Evolutionary conservation across 257 asterid genomes (phyloP).

Genomic region (Parsonsia alboflavescens): DNA sequence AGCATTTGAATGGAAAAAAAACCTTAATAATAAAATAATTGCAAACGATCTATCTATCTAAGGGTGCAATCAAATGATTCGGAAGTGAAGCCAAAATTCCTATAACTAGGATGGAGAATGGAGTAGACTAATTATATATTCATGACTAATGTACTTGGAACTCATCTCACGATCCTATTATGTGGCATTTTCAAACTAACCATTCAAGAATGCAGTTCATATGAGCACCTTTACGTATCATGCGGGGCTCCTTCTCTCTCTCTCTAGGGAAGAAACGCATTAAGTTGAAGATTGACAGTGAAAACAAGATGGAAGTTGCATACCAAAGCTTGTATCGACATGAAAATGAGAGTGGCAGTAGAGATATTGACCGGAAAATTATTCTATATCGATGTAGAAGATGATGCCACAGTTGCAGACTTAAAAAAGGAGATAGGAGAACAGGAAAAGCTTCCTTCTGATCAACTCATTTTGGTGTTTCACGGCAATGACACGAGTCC

Average conservation of each 20-base stretch:
- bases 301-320: background rate
- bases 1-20: no score
- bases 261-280: background rate
- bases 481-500: constrained; percentile 15
- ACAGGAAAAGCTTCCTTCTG: constrained; percentile 46
- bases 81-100: no score
- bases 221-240: constrained; percentile 20
- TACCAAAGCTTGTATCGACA: background rate
- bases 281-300: background rate
- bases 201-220: constrained; percentile 24
- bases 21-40: no score
- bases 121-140: no score
- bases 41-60: no score
- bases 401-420: constrained; percentile 44
- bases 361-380: constrained; percentile 57
- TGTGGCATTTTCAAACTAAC: constrained; percentile 26
- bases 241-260: constrained; percentile 10
- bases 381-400: constrained; percentile 40
- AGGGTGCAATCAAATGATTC: no score
- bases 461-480: constrained; percentile 49
- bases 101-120: no score
- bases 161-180: constrained; percentile 17
- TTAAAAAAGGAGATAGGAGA: constrained; percentile 49
- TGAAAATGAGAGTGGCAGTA: constrained; percentile 44
- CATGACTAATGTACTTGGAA: constrained; percentile 1